Evolutionary conservation across 768 basidiomycete genomes (phyloP).

Genomic region (Cystofilobasidium macerans): DNA sequence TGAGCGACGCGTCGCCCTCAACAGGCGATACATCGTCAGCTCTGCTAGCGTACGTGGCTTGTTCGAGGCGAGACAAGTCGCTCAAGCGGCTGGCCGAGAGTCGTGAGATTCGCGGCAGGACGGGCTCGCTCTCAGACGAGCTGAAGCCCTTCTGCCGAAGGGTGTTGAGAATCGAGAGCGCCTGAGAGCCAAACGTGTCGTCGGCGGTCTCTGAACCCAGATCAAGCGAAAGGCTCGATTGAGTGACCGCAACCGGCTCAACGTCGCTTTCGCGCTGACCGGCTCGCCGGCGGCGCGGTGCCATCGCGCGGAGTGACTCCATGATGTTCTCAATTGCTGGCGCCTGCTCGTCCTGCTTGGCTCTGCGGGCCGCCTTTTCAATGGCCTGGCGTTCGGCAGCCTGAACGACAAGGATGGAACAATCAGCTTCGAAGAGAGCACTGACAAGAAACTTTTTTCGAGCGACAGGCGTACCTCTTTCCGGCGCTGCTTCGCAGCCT

Average conservation of each 20-base stretch:
- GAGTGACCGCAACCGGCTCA: not conserved
- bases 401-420: not conserved
- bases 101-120: not conserved
- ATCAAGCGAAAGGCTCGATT: not conserved
- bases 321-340: slow-evolving; percentile 27
- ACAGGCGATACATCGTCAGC: no score
- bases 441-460: not conserved
- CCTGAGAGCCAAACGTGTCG: slow-evolving; percentile 7
- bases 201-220: not conserved
- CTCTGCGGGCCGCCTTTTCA: slow-evolving; percentile 7
- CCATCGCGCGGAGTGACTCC: slow-evolving; percentile 19
- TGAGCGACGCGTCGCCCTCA: no score
- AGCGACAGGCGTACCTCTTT: slow-evolving; percentile 14
- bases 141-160: slow-evolving; percentile 5
- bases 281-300: slow-evolving; percentile 5
- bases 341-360: slow-evolving; percentile 16
- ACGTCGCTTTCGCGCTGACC: not conserved
- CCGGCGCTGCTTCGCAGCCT: slow-evolving; percentile 16
- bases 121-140: not conserved
- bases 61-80: not conserved
- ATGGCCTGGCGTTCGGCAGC: slow-evolving; percentile 9
- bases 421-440: not conserved
- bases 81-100: not conserved
- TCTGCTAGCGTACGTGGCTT: not conserved
- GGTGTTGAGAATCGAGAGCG: slow-evolving; percentile 5